These are phyloP conservation scores for Apiospora marii DNA, from an alignment of 2,329 filamentous ascomycete genomes.

Conservation along the genomic window DNA sequence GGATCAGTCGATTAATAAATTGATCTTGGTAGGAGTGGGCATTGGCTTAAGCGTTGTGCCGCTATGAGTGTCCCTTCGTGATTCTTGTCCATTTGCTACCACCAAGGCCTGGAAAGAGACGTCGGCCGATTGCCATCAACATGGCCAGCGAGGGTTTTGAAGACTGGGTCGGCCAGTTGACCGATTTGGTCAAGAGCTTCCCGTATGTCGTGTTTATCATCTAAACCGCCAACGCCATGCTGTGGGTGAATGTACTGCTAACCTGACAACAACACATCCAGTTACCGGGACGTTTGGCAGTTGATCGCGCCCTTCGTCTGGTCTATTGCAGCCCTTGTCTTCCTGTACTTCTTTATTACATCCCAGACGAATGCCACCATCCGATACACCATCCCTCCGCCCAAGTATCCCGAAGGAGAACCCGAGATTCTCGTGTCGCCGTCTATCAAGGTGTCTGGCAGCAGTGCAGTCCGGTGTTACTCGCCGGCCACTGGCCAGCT, in stretches of 20 bases:
- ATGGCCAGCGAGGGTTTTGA: slow-evolving; percentile 19
- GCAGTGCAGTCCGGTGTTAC: slow-evolving; percentile 80
- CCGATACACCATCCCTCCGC: slow-evolving; percentile 67
- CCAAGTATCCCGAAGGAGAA: slow-evolving; percentile 64
- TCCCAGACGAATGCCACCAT: slow-evolving; percentile 45
- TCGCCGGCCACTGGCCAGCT: slow-evolving; percentile 88
- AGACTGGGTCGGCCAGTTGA: slow-evolving; percentile 22
- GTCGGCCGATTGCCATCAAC: not conserved
- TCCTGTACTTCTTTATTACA: slow-evolving; percentile 1
- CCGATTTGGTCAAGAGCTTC: slow-evolving; percentile 13
- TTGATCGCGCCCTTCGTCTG: slow-evolving; percentile 33
- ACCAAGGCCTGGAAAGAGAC: not conserved
- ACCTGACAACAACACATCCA: slow-evolving; percentile 25
- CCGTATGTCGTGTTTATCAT: slow-evolving; percentile 32
- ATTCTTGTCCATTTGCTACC: not conserved
- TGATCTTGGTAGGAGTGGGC: not conserved
- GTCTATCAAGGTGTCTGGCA: slow-evolving; percentile 70
- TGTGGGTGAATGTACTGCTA: not conserved
- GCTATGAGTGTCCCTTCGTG: slow-evolving; percentile 13
- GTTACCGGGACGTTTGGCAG: slow-evolving; percentile 33
- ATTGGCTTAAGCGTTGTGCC: not conserved
- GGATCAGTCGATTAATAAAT: slow-evolving; percentile 5
- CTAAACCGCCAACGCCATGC: not conserved
- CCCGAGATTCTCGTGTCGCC: slow-evolving; percentile 65
- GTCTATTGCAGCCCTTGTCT: slow-evolving; percentile 29